Evolutionary conservation across 305 asterid species (phyloP).

Genomic region (Fraxinus xanthoxyloides): DNA sequence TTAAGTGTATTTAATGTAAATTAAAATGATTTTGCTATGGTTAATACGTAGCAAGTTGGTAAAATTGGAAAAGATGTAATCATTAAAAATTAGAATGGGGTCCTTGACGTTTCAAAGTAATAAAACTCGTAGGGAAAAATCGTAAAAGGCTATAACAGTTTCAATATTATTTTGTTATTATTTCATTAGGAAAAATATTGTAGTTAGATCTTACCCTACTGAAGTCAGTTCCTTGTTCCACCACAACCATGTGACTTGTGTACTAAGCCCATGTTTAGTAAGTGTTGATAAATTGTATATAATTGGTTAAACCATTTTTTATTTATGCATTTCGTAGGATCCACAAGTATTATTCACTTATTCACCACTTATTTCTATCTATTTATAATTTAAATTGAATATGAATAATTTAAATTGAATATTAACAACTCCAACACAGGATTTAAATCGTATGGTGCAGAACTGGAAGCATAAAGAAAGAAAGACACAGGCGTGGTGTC

Average conservation of each 20-base stretch:
- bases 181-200: neutral
- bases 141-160: neutral
- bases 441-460: neutral
- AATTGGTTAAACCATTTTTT: neutral
- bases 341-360: neutral
- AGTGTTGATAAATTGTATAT: neutral
- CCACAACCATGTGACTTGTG: neutral
- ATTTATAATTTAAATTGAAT: neutral
- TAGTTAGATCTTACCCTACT: neutral
- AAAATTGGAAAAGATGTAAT: neutral
- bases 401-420: neutral
- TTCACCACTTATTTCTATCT: neutral
- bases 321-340: neutral
- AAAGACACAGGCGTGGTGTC: neutral
- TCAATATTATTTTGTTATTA: neutral
- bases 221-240: neutral
- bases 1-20: neutral
- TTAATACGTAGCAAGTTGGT: neutral
- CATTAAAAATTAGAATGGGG: neutral
- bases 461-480: neutral
- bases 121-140: neutral
- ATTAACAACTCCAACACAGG: neutral
- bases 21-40: neutral
- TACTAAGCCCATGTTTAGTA: neutral
- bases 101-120: neutral